Evolutionary conservation across 73 alveolate species (phyloP).

Genomic region (Tetrahymena elliotti): DNA sequence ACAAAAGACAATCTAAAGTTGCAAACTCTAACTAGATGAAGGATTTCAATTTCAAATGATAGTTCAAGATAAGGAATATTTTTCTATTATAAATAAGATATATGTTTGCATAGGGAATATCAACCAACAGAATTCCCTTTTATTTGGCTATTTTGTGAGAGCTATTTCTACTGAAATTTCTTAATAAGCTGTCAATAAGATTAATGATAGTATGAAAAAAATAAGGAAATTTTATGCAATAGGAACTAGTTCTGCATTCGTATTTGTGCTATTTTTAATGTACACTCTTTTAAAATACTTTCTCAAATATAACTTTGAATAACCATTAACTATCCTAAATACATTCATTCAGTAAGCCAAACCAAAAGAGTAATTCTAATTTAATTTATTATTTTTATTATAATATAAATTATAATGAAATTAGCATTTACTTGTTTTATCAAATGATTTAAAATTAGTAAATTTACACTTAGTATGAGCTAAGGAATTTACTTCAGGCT

Average conservation of each 20-base stretch:
- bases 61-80: background rate
- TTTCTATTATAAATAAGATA: background rate
- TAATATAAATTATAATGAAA: background rate
- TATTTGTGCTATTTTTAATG: background rate
- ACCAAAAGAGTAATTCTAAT: background rate
- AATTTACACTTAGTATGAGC: background rate
- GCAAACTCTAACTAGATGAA: background rate
- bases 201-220: background rate
- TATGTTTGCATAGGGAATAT: background rate
- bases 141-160: background rate
- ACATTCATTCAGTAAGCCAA: background rate
- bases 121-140: background rate
- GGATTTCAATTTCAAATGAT: background rate
- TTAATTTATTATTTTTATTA: background rate
- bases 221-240: background rate
- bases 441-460: background rate
- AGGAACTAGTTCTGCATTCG: background rate
- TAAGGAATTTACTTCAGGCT: background rate
- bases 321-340: background rate
- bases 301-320: background rate
- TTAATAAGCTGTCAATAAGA: background rate
- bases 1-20: background rate
- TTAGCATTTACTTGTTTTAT: background rate
- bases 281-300: background rate
- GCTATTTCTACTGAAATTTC: background rate